These are phyloP conservation scores for Alliaria petiolata DNA, from an alignment of 345 rosid species.

Conservation along the genomic window DNA sequence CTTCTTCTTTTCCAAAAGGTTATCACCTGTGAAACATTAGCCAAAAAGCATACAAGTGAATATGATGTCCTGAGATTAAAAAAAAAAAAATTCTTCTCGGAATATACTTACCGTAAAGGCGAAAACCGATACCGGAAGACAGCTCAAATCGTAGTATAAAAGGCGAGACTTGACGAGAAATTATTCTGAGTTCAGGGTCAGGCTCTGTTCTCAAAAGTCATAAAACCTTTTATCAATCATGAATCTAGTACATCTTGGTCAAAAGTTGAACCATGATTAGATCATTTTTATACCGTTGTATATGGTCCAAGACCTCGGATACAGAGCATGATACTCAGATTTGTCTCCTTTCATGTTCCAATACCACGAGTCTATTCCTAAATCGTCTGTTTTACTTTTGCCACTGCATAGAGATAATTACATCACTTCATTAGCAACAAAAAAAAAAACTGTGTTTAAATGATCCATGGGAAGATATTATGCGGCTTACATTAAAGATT, in stretches of 20 bases:
- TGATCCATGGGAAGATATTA: background rate
- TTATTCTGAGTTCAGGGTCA: slow-evolving; percentile 73
- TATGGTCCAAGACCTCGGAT: slow-evolving; percentile 84
- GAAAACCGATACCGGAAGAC: slow-evolving; percentile 77
- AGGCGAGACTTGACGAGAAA: slow-evolving; percentile 88
- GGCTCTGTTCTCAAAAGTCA: slow-evolving; percentile 71
- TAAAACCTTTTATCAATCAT: background rate
- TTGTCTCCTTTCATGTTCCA: slow-evolving; percentile 71
- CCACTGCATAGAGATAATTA: background rate
- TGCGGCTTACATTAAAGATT: slow-evolving; percentile 42
- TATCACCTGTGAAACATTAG: slow-evolving; percentile 41
- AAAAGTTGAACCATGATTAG: background rate
- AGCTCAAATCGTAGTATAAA: slow-evolving; percentile 83
- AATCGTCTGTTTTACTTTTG: slow-evolving; percentile 18
- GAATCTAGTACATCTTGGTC: background rate
- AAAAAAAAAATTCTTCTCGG: background rate
- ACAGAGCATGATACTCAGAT: slow-evolving; percentile 77
- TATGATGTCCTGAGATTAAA: background rate
- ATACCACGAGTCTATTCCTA: slow-evolving; percentile 75
- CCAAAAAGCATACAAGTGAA: background rate
- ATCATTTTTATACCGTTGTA: slow-evolving; percentile 55
- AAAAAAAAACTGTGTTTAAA: background rate
- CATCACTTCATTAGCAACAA: background rate
- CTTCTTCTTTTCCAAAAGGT: slow-evolving; percentile 49
- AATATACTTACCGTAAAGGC: slow-evolving; percentile 53